Conservation (phyloP, 371 early-diverging fungal genomes). For the Syncephalastrum monosporum region DNA sequence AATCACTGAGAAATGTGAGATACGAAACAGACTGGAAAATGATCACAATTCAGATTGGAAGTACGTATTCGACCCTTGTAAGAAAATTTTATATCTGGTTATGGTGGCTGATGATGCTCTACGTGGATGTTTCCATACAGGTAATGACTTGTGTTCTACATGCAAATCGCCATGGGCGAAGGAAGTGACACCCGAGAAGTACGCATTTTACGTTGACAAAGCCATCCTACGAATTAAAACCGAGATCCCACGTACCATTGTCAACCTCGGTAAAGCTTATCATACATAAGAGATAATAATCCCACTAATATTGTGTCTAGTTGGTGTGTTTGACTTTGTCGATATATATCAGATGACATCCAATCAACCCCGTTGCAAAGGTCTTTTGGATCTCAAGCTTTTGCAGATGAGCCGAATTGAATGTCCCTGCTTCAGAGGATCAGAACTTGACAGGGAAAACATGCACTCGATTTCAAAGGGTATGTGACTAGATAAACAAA, state of each 20-base stretch:
- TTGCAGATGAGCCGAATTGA: slow-evolving; percentile 9
- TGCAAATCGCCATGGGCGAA: slow-evolving; percentile 4
- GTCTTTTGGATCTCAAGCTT: background rate
- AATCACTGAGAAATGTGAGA: too few relatives aligned
- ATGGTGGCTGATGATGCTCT: too few relatives aligned
- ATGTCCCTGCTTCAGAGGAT: slow-evolving; percentile 12
- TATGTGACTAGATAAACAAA: slow-evolving; percentile 5
- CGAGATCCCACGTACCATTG: slow-evolving; percentile 11
- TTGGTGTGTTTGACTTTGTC: slow-evolving; percentile 15
- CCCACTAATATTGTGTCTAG: background rate
- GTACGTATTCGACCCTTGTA: too few relatives aligned
- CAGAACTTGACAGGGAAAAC: background rate
- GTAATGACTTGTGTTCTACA: slow-evolving; percentile 19
- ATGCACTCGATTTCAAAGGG: slow-evolving; percentile 12
- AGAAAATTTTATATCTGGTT: too few relatives aligned
- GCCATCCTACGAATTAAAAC: slow-evolving; percentile 14
- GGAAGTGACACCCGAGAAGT: slow-evolving; percentile 16
- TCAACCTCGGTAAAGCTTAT: slow-evolving; percentile 9
- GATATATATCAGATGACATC: slow-evolving; percentile 10
- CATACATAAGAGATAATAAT: too few relatives aligned
- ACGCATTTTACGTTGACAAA: slow-evolving; percentile 10
- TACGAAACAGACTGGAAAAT: too few relatives aligned
- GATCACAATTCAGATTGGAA: too few relatives aligned
- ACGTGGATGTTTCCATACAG: background rate
- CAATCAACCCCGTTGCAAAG: slow-evolving; percentile 12